Conservation (phyloP, 345 rosid species). For the Cochlearia excelsa region DNA sequence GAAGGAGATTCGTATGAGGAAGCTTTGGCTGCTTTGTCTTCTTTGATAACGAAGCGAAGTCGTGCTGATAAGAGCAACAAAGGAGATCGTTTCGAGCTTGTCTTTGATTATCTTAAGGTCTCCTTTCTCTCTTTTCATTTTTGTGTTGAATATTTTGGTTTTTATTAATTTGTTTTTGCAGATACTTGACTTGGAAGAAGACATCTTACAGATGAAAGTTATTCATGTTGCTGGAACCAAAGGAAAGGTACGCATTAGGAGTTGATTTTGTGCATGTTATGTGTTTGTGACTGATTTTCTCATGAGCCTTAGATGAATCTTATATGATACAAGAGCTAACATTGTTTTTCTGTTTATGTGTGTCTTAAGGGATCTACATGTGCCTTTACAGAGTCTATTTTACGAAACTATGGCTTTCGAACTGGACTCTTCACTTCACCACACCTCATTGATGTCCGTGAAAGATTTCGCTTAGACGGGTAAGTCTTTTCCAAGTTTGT, state of each 20-base stretch:
- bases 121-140: background rate
- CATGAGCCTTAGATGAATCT: slow-evolving; percentile 20
- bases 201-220: slow-evolving; percentile 70
- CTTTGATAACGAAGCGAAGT: slow-evolving; percentile 75
- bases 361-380: slow-evolving; percentile 83
- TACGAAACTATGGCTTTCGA: slow-evolving; percentile 76
- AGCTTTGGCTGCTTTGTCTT: slow-evolving; percentile 81
- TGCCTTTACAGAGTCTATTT: slow-evolving; percentile 82
- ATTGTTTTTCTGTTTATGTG: slow-evolving; percentile 1
- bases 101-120: slow-evolving; percentile 87
- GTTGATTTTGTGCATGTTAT: slow-evolving; percentile 20
- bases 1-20: slow-evolving; percentile 50
- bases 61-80: slow-evolving; percentile 87
- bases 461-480: slow-evolving; percentile 94
- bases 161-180: slow-evolving; percentile 18
- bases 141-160: background rate
- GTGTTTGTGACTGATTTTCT: slow-evolving; percentile 15
- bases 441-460: slow-evolving; percentile 90
- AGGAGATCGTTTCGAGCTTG: slow-evolving; percentile 79
- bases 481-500: slow-evolving; percentile 33
- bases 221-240: slow-evolving; percentile 98
- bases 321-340: slow-evolving; percentile 15
- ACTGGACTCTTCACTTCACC: slow-evolving; percentile 98
- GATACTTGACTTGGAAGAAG: slow-evolving; percentile 81
- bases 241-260: slow-evolving; percentile 65